Percentiles rank a stretch among this genome's conserved stretches.
Evolutionary conservation across 164 flowering plant species (phyloP).

Genomic region (Taxillus chinensis): DNA sequence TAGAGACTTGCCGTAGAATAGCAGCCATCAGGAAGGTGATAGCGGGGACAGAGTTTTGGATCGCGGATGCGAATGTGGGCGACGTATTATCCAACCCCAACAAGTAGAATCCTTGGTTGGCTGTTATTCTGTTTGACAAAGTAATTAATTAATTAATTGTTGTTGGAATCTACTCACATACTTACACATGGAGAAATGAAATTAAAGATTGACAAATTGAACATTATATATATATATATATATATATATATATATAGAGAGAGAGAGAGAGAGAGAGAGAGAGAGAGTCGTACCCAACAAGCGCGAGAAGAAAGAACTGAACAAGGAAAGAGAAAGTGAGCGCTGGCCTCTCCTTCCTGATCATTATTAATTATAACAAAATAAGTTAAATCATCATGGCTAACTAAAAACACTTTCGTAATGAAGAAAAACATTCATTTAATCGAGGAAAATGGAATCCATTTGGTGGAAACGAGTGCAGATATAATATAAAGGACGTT

Average conservation of each 20-base stretch:
- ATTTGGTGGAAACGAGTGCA: background rate
- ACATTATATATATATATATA: too few species aligned
- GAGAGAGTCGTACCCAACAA: conserved; percentile 89
- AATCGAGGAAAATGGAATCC: too few species aligned
- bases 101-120: conserved; percentile 97
- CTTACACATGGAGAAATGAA: too few species aligned
- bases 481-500: background rate
- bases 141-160: too few species aligned
- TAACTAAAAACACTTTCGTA: too few species aligned
- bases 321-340: conserved; percentile 44
- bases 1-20: conserved; percentile 50
- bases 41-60: conserved; percentile 98
- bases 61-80: conserved; percentile 95
- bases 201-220: too few species aligned
- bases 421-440: too few species aligned
- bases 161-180: too few species aligned
- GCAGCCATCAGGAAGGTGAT: conserved; percentile 98
- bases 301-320: conserved; percentile 88
- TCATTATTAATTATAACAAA: background rate
- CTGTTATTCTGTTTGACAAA: conserved; percentile 61
- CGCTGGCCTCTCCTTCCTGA: conserved; percentile 91
- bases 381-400: background rate
- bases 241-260: too few species aligned
- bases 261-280: too few species aligned
- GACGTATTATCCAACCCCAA: conserved; percentile 91